Percentiles rank a stretch among this genome's conserved stretches.
Evolutionary conservation across 192 early-diverging fungal species (phyloP).

Genomic region (Linderina pennispora): DNA sequence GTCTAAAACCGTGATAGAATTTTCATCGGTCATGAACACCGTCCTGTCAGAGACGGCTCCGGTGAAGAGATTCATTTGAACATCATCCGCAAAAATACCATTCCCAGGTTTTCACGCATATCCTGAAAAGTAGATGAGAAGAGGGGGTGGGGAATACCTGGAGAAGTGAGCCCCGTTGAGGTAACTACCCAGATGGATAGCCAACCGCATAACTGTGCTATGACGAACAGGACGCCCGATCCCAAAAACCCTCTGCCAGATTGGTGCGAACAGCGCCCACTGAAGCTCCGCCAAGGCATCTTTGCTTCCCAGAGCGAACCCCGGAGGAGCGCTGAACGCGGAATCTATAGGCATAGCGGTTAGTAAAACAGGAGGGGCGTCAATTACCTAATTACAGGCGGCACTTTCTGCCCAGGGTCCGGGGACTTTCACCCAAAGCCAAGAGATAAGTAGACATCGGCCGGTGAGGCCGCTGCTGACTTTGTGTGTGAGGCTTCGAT

Average conservation of each 20-base stretch:
- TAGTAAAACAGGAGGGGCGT: conserved; percentile 2
- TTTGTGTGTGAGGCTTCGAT: conserved; percentile 47
- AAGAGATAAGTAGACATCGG: conserved; percentile 6
- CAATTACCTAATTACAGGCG: conserved; percentile 49
- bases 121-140: background rate
- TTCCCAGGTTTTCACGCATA: too few species aligned
- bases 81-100: conserved; percentile 30
- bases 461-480: conserved; percentile 1
- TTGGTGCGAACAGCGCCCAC: background rate
- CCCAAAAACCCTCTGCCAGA: background rate
- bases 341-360: background rate
- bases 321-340: too few species aligned
- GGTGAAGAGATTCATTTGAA: conserved; percentile 48
- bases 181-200: conserved; percentile 14
- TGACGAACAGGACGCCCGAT: conserved; percentile 39
- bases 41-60: conserved; percentile 6
- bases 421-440: conserved; percentile 52
- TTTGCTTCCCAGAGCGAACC: conserved; percentile 15
- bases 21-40: background rate
- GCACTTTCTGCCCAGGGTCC: conserved; percentile 50
- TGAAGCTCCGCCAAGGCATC: conserved; percentile 30
- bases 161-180: conserved; percentile 51
- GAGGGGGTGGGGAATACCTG: conserved; percentile 37
- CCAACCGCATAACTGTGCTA: conserved; percentile 52
- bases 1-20: conserved; percentile 16